Evolutionary conservation across 805 yeast genomes (phyloP).

Genomic region (Candida golubevii): DNA sequence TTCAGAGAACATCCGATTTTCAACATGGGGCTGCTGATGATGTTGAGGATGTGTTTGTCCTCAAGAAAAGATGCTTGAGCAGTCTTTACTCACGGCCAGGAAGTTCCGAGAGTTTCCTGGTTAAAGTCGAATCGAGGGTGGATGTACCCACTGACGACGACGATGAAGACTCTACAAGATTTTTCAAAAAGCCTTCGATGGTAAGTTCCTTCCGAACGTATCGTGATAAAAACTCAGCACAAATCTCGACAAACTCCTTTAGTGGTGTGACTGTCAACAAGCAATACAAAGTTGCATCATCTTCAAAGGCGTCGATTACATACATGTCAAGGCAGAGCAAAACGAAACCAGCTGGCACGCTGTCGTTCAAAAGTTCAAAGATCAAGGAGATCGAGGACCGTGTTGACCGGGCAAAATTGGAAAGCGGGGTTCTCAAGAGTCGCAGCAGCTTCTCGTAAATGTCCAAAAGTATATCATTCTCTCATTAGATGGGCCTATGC

Average conservation of each 20-base stretch:
- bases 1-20: conserved; percentile 26
- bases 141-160: conserved; percentile 25
- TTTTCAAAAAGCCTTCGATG: conserved; percentile 43
- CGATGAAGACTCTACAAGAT: conserved; percentile 36
- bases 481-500: too few relatives aligned
- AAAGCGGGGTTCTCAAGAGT: conserved; percentile 6
- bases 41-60: conserved; percentile 40
- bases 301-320: conserved; percentile 56
- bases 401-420: conserved; percentile 19
- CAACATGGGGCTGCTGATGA: conserved; percentile 39
- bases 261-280: conserved; percentile 51
- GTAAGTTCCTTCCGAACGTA: conserved; percentile 43
- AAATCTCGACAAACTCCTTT: conserved; percentile 38
- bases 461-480: too few relatives aligned
- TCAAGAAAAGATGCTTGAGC: conserved; percentile 41
- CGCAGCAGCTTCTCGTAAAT: conserved; percentile 2
- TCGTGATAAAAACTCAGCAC: conserved; percentile 34
- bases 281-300: conserved; percentile 51
- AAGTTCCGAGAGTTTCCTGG: conserved; percentile 1
- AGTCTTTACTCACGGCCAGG: conserved; percentile 21
- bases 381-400: conserved; percentile 25
- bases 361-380: conserved; percentile 22
- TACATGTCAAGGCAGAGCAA: conserved; percentile 37
- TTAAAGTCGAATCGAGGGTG: conserved; percentile 7
- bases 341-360: conserved; percentile 19